Percentiles rank a stretch among this genome's conserved stretches.
These are phyloP conservation scores for Entrophospora sp. DNA, from an alignment of 192 early-diverging fungal species.

Conservation along the genomic window DNA sequence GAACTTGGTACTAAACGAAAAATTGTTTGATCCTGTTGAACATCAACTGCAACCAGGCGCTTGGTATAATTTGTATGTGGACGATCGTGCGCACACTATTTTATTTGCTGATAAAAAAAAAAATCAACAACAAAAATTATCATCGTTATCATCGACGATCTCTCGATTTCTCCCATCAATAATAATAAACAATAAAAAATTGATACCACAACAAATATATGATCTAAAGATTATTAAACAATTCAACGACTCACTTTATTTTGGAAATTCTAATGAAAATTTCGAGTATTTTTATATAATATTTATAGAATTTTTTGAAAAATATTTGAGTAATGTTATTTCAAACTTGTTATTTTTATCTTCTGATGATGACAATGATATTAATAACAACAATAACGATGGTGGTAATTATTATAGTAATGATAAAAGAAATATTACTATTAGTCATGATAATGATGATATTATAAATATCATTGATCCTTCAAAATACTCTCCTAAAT, in stretches of 20 bases:
- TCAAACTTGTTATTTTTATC: neutral
- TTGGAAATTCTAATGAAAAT: neutral
- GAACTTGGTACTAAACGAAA: conserved; percentile 12
- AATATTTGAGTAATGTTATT: neutral
- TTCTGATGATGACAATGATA: no score
- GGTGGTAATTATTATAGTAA: no score
- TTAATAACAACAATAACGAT: no score
- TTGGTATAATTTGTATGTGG: conserved; percentile 19
- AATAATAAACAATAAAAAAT: no score
- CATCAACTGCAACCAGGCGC: conserved; percentile 11
- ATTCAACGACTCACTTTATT: neutral
- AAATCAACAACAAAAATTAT: no score
- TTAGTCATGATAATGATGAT: no score
- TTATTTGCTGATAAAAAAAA: conserved; percentile 13
- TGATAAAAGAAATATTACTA: no score
- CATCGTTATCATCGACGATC: no score
- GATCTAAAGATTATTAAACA: neutral
- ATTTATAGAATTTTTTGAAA: conserved; percentile 1
- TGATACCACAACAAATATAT: neutral
- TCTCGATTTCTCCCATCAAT: no score
- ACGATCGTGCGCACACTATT: conserved; percentile 8
- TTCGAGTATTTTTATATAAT: conserved; percentile 6
- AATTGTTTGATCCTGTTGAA: conserved; percentile 16
- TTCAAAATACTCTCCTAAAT: no score
- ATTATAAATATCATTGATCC: no score